Percentiles rank a stretch among this genome's conserved stretches.
Conservation (phyloP, 2,329 filamentous ascomycete genomes). For the Sclerotinia subarctica region DNA sequence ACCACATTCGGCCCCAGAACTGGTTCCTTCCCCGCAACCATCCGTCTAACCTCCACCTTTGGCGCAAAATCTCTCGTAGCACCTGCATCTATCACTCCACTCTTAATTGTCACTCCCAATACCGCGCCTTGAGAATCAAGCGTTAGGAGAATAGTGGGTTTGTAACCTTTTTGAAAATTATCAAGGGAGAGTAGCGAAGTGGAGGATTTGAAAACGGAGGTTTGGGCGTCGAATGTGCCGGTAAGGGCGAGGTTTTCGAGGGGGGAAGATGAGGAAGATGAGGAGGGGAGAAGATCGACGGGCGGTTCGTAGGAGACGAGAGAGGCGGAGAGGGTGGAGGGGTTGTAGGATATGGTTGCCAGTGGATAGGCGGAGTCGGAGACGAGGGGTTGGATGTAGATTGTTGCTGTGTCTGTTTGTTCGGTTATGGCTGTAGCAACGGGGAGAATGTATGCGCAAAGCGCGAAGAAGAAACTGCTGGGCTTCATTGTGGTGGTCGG, state of each 20-base stretch:
- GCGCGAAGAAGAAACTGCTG: constrained; percentile 45
- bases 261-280: neutral
- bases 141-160: constrained; percentile 54
- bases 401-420: constrained; percentile 39
- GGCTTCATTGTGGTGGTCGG: constrained; percentile 34
- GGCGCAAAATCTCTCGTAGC: constrained; percentile 64
- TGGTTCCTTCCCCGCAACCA: constrained; percentile 52
- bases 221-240: constrained; percentile 52
- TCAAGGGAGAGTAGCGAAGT: constrained; percentile 54
- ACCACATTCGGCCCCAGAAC: constrained; percentile 63
- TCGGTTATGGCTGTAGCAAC: constrained; percentile 41
- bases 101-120: constrained; percentile 51
- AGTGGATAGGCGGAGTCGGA: constrained; percentile 45
- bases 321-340: constrained; percentile 44
- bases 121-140: constrained; percentile 47
- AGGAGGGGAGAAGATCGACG: constrained; percentile 45
- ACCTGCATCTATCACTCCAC: constrained; percentile 60
- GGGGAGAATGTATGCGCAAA: constrained; percentile 40
- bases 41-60: constrained; percentile 51
- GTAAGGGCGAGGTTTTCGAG: constrained; percentile 49
- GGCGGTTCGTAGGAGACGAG: constrained; percentile 56
- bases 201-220: constrained; percentile 50
- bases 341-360: constrained; percentile 56
- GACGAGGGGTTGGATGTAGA: constrained; percentile 36
- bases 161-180: constrained; percentile 61